phyloP scores from a whole-genome alignment of 2,329 filamentous ascomycete genomes.

The Dactylonectria macrodidyma region DNA sequence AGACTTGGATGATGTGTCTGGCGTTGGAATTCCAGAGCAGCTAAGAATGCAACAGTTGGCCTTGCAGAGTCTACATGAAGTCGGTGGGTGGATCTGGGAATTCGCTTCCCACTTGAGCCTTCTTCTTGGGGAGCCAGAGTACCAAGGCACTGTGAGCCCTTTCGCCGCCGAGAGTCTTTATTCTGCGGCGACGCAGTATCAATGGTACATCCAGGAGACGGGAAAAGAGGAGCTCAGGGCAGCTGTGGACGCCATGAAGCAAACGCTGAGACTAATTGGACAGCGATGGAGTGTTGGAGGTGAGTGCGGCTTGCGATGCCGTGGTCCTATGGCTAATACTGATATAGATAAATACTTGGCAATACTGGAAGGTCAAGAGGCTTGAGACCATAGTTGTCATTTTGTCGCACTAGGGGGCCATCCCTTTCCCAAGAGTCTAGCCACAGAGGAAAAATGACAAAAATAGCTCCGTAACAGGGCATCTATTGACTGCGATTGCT shows the following conservation, averaged over 20 bases:
- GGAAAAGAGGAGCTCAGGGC: slow-evolving; percentile 2
- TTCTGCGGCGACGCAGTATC: slow-evolving; percentile 13
- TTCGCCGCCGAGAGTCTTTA: slow-evolving; percentile 23
- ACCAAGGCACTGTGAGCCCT: background rate
- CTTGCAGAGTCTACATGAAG: slow-evolving; percentile 13
- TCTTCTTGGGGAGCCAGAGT: background rate
- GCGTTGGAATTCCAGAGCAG: slow-evolving; percentile 26
- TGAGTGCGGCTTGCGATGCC: background rate
- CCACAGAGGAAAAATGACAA: too few relatives aligned
- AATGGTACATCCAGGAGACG: slow-evolving; percentile 19
- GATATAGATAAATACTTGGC: slow-evolving; percentile 9
- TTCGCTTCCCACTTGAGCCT: slow-evolving; percentile 8
- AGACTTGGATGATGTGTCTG: slow-evolving; percentile 20
- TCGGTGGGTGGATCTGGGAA: slow-evolving; percentile 8
- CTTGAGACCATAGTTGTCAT: background rate
- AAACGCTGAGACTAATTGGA: background rate
- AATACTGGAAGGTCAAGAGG: background rate
- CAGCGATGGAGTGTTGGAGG: background rate
- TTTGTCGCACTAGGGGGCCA: too few relatives aligned
- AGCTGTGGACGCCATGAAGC: slow-evolving; percentile 1
- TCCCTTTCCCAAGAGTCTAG: too few relatives aligned
- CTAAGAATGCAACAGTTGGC: slow-evolving; percentile 21
- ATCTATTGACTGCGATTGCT: too few relatives aligned
- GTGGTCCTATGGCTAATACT: background rate
- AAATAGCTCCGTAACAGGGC: too few relatives aligned